A percentile compares a stretch with the other conserved stretches of the same genome.
Evolutionary conservation across 495 filamentous ascomycete genomes (phyloP).

Genomic region (Baudoinia panamericana): DNA sequence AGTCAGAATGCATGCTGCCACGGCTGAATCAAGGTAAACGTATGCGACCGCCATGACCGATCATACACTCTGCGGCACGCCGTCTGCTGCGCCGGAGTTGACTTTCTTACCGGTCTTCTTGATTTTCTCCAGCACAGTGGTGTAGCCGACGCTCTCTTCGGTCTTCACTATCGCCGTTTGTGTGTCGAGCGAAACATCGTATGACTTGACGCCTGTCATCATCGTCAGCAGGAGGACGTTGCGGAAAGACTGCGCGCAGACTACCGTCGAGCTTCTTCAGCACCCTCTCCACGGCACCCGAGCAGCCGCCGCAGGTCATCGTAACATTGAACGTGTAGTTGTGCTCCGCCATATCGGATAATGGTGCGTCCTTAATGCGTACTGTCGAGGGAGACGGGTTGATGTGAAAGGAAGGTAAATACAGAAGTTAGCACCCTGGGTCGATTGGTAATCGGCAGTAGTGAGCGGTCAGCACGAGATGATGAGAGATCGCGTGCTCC

Average conservation of each 20-base stretch:
- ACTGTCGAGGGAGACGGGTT: too few species aligned
- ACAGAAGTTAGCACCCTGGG: not conserved
- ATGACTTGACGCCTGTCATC: conserved; percentile 63
- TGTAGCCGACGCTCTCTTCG: conserved; percentile 51
- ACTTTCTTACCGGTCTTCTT: conserved; percentile 93
- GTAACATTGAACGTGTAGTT: conserved; percentile 57
- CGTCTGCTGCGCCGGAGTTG: conserved; percentile 53
- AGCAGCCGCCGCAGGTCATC: conserved; percentile 60
- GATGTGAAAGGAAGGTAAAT: too few species aligned
- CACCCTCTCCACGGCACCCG: conserved; percentile 71
- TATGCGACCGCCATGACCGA: too few species aligned
- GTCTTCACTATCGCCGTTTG: conserved; percentile 66
- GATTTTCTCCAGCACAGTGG: conserved; percentile 74
- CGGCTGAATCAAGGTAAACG: too few species aligned
- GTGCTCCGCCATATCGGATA: conserved; percentile 50
- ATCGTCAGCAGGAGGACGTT: not conserved
- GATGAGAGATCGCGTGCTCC: conserved; percentile 1
- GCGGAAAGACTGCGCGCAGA: too few species aligned
- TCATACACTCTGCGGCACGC: conserved; percentile 17
- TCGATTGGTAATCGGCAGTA: not conserved
- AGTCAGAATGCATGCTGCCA: too few species aligned
- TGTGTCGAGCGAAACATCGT: conserved; percentile 70
- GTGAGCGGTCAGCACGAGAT: not conserved
- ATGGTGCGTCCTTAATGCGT: too few species aligned
- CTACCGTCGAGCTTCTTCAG: conserved; percentile 88